Evolutionary conservation across 1,284 basidiomycete species (phyloP), one percentile per base, ranked within the genome.

Genomic region (Chondrostereum purpureum): DNA sequence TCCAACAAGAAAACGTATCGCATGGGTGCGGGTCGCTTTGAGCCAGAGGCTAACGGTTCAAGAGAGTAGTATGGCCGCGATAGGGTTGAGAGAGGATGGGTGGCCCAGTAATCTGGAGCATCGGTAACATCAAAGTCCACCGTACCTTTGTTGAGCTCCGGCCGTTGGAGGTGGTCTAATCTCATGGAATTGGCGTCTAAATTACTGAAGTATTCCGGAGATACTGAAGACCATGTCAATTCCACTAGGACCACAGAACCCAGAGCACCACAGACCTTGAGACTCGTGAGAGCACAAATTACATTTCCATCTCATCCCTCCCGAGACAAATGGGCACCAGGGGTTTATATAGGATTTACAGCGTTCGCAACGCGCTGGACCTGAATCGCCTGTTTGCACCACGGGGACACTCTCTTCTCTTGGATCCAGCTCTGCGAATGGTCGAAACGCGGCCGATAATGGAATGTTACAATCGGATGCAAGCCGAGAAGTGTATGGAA

Each of bases 321-420:
- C 91, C 27, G 89, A 78, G 13, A 81, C 72, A 78, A 91, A 99
- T 22, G 75, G 73, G 59, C 87, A 92, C 93, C 93, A 99, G 0
- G 94, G 86, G 61, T 98, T 99, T 58, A 99, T 77, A 64, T 99
- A 99, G 0, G 78, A 91, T 53, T 92, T 76, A 65, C 96, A 99
- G 37, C 78, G 72, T 44, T 76, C 79, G 60, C 96, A 99, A 27
- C 96, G 77, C 11, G 89, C 80, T 12, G 95, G 96, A 6, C 93
- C 94, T 5, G 64, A 61, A 36, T 73, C 62, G 36, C 79, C 77
- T 16, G 72, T 72, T 55, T 87, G 70, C 5, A 97, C 80, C 3
- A 92, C 56, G 0, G 94, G 93, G 4, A 99, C 70, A 0, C 79
- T 71, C 39, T 89, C 87, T 62, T 96, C 93, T 41, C 84, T 77